Evolutionary conservation across 495 filamentous ascomycete genomes (phyloP), one percentile per base, ranked within the genome.

Genomic region (Lophiotrema nucula): DNA sequence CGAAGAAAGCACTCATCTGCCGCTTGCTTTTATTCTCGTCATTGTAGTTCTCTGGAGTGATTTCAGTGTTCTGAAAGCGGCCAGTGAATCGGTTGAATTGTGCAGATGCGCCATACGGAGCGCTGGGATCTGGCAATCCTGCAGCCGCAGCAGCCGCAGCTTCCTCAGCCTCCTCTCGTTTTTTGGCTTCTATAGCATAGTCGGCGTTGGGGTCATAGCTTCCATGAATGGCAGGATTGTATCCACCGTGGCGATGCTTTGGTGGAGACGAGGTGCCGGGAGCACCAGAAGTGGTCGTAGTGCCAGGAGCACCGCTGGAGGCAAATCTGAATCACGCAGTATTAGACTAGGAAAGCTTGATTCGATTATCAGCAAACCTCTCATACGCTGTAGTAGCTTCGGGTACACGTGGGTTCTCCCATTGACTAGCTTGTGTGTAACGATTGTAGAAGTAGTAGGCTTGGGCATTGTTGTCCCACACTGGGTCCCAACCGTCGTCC

Each of bases 201-300:
- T 88, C 85, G 4, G 93, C 93, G 28, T 82, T 92, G 16, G 91
- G 91, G 66, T 98, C 92, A 75, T 97, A 98, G 72, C 88, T 85
- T 56, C 93, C 93, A 69, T 98, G 93, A 44, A 98, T 92, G 22
- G 90, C 88, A 2, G 93, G 93, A 66, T 97, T 93, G 76, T 98
- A 98, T 56, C 91, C 89, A 21, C 85, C 86, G 56, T 41, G 23
- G 61, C 37, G 67, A 60, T 42, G 33, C 22, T 26, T 39, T 13
- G 56, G 50, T 6, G 56, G 51, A 31, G 60, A 57, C 8, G 55
- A 53, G 24, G 56, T 50, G 31, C 43, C 54, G 10, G 60, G 60
- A 41, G 60, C 53, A 19, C 49, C 58, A 22, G 27, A 54, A 28
- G 22, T 55, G 50, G 35, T 39, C 21, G 35, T n/a, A n/a, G n/a